Conservation (phyloP, 208 protist genomes). For the Lotmaria passim region DNA sequence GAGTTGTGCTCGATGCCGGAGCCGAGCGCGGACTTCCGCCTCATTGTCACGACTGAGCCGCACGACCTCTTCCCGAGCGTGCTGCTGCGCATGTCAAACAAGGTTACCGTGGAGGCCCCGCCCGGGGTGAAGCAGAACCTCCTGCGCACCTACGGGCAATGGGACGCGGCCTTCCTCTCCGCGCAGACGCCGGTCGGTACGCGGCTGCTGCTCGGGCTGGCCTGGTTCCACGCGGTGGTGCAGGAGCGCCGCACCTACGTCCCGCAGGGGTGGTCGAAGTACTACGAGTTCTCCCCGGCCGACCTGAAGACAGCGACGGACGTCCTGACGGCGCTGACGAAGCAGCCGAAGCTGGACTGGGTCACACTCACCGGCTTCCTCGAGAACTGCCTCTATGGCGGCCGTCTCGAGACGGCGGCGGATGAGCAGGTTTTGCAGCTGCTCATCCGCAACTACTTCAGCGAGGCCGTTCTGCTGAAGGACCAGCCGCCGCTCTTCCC, state of each 20-base stretch:
- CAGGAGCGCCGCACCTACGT: constrained; percentile 97
- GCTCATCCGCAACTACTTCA: constrained; percentile 86
- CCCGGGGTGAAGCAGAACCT: constrained; percentile 97
- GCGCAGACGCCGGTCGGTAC: constrained; percentile 42
- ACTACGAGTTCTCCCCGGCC: constrained; percentile 96
- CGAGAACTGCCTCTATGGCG: constrained; percentile 95
- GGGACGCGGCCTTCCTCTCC: constrained; percentile 72
- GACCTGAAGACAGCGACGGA: constrained; percentile 95
- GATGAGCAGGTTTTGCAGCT: constrained; percentile 89
- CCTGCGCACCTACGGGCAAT: constrained; percentile 90
- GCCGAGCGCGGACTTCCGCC: constrained; percentile 91
- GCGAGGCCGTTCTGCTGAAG: constrained; percentile 54
- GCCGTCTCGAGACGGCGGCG: constrained; percentile 93
- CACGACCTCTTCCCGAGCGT: constrained; percentile 94
- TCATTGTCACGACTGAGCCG: constrained; percentile 96
- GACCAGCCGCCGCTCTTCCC: constrained; percentile 44
- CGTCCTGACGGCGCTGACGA: constrained; percentile 69
- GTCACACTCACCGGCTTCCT: constrained; percentile 92
- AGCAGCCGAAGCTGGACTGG: constrained; percentile 78
- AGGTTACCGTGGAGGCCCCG: constrained; percentile 96
- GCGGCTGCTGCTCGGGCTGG: constrained; percentile 92
- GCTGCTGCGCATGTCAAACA: constrained; percentile 93
- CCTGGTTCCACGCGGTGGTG: constrained; percentile 97
- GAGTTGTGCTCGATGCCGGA: constrained; percentile 86
- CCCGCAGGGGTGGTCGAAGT: constrained; percentile 98